These are phyloP conservation scores for Pythium rishiriense DNA, from an alignment of 352 stramenopile genomes.

Conservation along the genomic window DNA sequence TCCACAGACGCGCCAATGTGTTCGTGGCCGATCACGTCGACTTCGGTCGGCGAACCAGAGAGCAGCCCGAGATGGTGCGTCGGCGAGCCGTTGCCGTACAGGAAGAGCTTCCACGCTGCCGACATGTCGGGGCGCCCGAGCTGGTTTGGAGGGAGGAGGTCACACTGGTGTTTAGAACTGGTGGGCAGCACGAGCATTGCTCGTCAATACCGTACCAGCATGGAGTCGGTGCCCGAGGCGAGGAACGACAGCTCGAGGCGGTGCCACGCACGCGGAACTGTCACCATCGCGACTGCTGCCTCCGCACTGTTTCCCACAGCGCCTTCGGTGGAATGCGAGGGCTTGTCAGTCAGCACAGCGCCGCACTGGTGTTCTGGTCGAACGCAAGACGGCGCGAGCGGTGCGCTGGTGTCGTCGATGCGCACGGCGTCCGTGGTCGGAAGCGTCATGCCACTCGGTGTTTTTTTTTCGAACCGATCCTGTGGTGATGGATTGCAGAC, in stretches of 20 bases:
- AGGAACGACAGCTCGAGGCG: conserved; percentile 36
- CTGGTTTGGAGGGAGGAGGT: conserved; percentile 22
- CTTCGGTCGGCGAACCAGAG: conserved; percentile 66
- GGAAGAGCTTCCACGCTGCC: conserved; percentile 75
- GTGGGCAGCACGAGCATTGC: conserved; percentile 35
- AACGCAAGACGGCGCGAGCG: background rate
- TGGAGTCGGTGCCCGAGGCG: conserved; percentile 31
- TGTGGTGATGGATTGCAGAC: conserved; percentile 12
- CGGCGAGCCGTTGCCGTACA: conserved; percentile 82
- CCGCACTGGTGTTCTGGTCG: background rate
- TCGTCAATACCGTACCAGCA: conserved; percentile 38
- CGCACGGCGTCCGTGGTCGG: background rate
- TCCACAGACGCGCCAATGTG: conserved; percentile 43
- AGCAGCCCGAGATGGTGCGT: conserved; percentile 82
- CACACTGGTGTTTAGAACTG: background rate
- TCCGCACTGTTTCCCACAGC: background rate
- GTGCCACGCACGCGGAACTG: conserved; percentile 27
- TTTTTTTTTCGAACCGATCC: conserved; percentile 5
- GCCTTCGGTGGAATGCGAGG: background rate
- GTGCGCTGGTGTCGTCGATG: background rate
- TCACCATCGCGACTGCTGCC: background rate
- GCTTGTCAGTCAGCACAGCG: background rate
- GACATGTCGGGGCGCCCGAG: conserved; percentile 60
- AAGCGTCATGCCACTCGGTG: conserved; percentile 9
- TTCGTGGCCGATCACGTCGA: conserved; percentile 76